Base-by-base conservation (phyloP, 176 grass and related monocot genomes). In the Ampelocalamus luodianensis region DNA sequence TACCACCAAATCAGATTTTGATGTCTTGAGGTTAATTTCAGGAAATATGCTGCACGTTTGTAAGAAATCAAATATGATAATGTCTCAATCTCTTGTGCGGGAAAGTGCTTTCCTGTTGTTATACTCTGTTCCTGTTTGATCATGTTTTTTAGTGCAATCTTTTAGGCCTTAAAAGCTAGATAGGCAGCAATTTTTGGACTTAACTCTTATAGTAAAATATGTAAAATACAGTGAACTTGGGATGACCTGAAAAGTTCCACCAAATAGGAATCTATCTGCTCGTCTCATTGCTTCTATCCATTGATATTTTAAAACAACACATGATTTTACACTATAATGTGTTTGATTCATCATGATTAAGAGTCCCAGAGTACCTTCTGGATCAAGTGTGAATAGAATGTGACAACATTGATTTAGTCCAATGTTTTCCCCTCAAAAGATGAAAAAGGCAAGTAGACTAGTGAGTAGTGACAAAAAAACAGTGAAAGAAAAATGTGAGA, bases 61-160 rank as follows among this genome's bases (percentile, higher is more conserved):
- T 58, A 49, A 88, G 36, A 84, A 72, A 63, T 49, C 38, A 61
- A 34, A 74, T 20, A 32, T 82, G 39, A 68, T 40, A 37, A 68
- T 66, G 68, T 74, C 70, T 65, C 3, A 68, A n/a, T 27, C 72
- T 78, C 65, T 20, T 64, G 62, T 44, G 12, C 13, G 11, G 4
- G 10, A 36, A 78, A 15, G 66, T 72, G 37, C 9, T 79, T 78
- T 64, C 74, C 37, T 56, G 23, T 71, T 64, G 15, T 84, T 56
- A 34, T 86, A 55, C 27, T 44, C 4, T 15, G 39, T 72, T 65
- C 59, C 14, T 72, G 38, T 83, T 68, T 67, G 10, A 74, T 54
- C 68, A 27, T 22, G 32, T 59, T 59, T 58, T 22, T 45, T 58
- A 37, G 18, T 53, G 46, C 26, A 68, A 16, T 74, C 20, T 79